A percentile compares a stretch with the other conserved stretches of the same genome.
These are phyloP conservation scores for Tetraselmis chui DNA, from an alignment of 139 green algal genomes.

Conservation along the genomic window DNA sequence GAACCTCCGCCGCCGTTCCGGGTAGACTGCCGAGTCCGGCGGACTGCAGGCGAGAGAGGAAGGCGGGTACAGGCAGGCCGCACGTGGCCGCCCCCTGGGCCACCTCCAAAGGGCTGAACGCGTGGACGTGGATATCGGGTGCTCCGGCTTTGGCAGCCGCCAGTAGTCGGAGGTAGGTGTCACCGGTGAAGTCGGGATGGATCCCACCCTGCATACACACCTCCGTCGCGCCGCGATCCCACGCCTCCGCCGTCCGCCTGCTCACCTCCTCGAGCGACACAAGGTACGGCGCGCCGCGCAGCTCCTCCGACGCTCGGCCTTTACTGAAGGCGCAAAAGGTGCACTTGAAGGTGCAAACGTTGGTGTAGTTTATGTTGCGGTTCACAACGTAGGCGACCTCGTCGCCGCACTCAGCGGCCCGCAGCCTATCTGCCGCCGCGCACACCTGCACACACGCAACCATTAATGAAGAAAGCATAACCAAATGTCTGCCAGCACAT, in stretches of 20 bases:
- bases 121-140: slow-evolving; percentile 80
- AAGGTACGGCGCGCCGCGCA: slow-evolving; percentile 70
- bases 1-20: slow-evolving; percentile 83
- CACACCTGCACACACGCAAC: no score
- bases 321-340: slow-evolving; percentile 11
- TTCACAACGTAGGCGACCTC: slow-evolving; percentile 67
- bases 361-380: slow-evolving; percentile 94
- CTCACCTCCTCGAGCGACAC: slow-evolving; percentile 61
- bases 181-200: slow-evolving; percentile 76
- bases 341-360: slow-evolving; percentile 55
- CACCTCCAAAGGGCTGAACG: slow-evolving; percentile 75
- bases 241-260: slow-evolving; percentile 62
- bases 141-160: slow-evolving; percentile 58
- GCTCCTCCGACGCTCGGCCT: slow-evolving; percentile 36
- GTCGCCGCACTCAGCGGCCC: slow-evolving; percentile 49
- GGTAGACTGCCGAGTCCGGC: slow-evolving; percentile 73
- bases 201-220: slow-evolving; percentile 82
- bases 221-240: slow-evolving; percentile 74
- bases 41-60: slow-evolving; percentile 39
- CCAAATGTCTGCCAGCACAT: no score
- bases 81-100: slow-evolving; percentile 54
- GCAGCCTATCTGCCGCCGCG: slow-evolving; percentile 51
- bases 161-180: slow-evolving; percentile 73
- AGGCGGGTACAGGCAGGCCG: slow-evolving; percentile 36
- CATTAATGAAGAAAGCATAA: no score